Percentiles rank a stretch among this genome's conserved stretches.
Conservation (phyloP, 768 basidiomycete genomes). For the Pleurotus tuber-regium region DNA sequence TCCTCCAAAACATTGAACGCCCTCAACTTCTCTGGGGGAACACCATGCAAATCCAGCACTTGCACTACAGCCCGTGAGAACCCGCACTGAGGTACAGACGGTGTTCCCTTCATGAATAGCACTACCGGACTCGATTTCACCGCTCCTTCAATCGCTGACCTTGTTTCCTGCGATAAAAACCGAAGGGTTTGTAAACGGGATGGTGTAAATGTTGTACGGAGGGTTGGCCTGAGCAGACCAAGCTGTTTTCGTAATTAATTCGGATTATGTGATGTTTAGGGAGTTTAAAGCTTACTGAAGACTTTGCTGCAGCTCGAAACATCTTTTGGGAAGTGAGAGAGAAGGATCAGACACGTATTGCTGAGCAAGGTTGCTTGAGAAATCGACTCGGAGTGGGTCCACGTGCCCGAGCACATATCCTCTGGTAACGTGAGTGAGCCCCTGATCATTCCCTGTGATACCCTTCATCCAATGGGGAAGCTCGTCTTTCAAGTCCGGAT, state of each 20-base stretch:
- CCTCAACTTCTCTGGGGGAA: conserved; percentile 76
- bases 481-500: neutral
- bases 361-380: neutral
- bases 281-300: conserved; percentile 44
- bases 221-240: conserved; percentile 28
- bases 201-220: conserved; percentile 20
- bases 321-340: conserved; percentile 26
- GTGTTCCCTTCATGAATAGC: conserved; percentile 98
- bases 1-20: conserved; percentile 92
- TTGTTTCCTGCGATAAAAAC: conserved; percentile 60
- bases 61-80: conserved; percentile 95
- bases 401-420: neutral
- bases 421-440: neutral
- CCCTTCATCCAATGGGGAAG: neutral
- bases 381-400: neutral
- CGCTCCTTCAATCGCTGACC: conserved; percentile 67
- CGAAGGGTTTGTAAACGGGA: conserved; percentile 35
- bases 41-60: conserved; percentile 81
- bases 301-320: conserved; percentile 44
- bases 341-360: neutral
- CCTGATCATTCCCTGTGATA: neutral
- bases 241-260: conserved; percentile 21
- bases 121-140: conserved; percentile 79
- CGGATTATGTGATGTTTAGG: neutral
- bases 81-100: conserved; percentile 83